Percentiles rank a stretch among this genome's conserved stretches.
These are phyloP conservation scores for Kwoniella europaea DNA, from an alignment of 768 basidiomycete species.

Conservation along the genomic window DNA sequence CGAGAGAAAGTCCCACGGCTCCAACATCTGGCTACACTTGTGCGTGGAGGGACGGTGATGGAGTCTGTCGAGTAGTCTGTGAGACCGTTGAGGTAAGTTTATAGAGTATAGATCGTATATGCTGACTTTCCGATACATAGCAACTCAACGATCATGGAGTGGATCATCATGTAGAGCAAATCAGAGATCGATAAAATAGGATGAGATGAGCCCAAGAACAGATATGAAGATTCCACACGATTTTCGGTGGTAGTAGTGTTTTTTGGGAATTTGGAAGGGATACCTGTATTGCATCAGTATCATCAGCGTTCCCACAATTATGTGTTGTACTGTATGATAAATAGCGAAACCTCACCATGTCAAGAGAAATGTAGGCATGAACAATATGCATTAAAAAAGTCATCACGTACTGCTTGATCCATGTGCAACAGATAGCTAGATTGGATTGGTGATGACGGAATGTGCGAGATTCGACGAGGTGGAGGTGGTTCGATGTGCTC, in stretches of 20 bases:
- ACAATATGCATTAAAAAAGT: too few species aligned
- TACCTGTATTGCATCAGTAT: too few species aligned
- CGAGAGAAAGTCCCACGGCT: neutral
- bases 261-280: neutral
- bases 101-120: neutral
- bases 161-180: constrained; percentile 8
- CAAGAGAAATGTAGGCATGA: too few species aligned
- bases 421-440: too few species aligned
- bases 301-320: too few species aligned
- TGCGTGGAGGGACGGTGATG: constrained; percentile 14
- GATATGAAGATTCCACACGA: too few species aligned
- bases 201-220: neutral
- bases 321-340: too few species aligned
- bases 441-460: neutral
- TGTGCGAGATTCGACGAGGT: constrained; percentile 10
- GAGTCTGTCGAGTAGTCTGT: constrained; percentile 19
- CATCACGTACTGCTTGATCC: too few species aligned
- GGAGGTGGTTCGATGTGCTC: constrained; percentile 3
- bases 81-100: constrained; percentile 27
- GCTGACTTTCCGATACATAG: neutral
- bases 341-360: too few species aligned
- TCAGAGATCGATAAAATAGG: neutral
- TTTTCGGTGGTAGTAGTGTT: neutral
- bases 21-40: constrained; percentile 17
- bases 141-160: constrained; percentile 19